Conservation (phyloP, 345 rosid genomes). For the Euphorbia lathyris region DNA sequence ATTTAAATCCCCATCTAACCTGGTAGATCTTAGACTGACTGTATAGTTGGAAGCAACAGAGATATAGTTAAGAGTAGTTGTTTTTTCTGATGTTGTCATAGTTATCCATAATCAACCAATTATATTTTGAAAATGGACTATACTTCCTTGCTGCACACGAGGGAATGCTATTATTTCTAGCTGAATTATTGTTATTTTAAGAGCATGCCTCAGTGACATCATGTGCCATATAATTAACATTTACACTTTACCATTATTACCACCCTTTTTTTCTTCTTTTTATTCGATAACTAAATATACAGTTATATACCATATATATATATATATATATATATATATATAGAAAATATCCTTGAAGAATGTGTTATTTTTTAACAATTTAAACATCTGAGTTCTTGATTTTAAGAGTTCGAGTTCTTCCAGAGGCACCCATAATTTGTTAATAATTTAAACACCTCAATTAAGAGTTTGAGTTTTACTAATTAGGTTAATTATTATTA, state of each 20-base stretch:
- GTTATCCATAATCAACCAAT: background rate
- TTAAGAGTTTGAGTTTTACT: too few species aligned
- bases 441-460: too few species aligned
- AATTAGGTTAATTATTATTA: too few species aligned
- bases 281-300: too few species aligned
- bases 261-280: too few species aligned
- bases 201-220: conserved; percentile 8
- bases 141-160: background rate
- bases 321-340: background rate
- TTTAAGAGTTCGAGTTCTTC: background rate
- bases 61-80: too few species aligned
- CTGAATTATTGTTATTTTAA: too few species aligned
- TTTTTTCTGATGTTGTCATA: background rate
- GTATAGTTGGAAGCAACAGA: background rate
- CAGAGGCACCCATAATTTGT: too few species aligned
- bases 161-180: background rate
- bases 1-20: too few species aligned
- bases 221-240: background rate
- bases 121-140: too few species aligned
- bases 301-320: too few species aligned
- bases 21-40: too few species aligned
- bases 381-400: background rate
- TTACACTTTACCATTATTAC: background rate
- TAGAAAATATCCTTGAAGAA: background rate
- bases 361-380: background rate